A percentile compares a stretch with the other conserved stretches of the same genome.
phyloP scores from a whole-genome alignment of 495 filamentous ascomycete genomes.

The Aspergillus baeticus region DNA sequence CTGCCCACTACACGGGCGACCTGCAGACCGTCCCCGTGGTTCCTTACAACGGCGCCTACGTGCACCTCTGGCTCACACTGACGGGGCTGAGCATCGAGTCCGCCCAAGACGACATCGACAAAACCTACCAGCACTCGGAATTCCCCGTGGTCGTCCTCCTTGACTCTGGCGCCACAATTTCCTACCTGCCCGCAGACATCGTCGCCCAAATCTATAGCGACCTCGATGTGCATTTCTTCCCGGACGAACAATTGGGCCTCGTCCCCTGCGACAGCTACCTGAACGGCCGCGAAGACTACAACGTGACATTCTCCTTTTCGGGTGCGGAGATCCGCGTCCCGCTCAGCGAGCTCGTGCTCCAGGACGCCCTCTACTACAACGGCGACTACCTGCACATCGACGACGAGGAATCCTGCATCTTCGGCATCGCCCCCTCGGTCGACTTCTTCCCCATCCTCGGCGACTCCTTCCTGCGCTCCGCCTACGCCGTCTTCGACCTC shows the following conservation, averaged over 20 bases:
- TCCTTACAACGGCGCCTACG: conserved; percentile 42
- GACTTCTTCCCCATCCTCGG: conserved; percentile 67
- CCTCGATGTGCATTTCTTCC: conserved; percentile 61
- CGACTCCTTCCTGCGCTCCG: conserved; percentile 85
- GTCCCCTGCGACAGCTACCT: conserved; percentile 62
- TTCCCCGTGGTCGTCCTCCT: conserved; percentile 65
- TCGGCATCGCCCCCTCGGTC: conserved; percentile 62
- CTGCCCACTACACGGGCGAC: conserved; percentile 64
- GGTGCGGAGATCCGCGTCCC: conserved; percentile 29
- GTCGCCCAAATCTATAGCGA: conserved; percentile 56
- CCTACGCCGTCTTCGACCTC: conserved; percentile 87
- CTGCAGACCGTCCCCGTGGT: conserved; percentile 73
- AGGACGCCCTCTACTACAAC: not conserved
- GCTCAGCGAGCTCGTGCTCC: conserved; percentile 25
- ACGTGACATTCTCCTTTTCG: conserved; percentile 67
- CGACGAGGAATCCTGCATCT: conserved; percentile 51
- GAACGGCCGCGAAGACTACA: conserved; percentile 41
- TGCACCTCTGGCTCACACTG: conserved; percentile 75
- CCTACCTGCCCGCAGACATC: conserved; percentile 68
- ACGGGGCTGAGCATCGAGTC: conserved; percentile 49
- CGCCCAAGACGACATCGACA: conserved; percentile 28
- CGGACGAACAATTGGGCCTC: conserved; percentile 36
- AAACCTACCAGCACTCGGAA: conserved; percentile 33
- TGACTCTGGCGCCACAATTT: conserved; percentile 75
- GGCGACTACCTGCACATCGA: conserved; percentile 4